Evolutionary conservation across 148 eudicot species (phyloP), one percentile per base, ranked within the genome.

Genomic region (Chenopodium quinoa): DNA sequence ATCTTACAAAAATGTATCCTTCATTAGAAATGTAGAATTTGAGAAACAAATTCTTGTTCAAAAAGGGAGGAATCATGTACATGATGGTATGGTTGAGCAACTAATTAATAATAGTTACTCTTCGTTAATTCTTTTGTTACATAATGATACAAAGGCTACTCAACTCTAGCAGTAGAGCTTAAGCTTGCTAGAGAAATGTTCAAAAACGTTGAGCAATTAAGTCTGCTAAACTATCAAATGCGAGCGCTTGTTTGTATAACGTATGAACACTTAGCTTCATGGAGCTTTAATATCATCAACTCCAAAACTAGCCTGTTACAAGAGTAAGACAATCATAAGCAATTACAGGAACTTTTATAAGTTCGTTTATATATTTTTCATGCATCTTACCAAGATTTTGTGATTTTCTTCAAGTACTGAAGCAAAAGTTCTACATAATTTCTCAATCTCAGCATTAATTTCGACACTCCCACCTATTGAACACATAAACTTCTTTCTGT

Each of bases 401-500:
- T 94, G 97, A 87, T 91, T 94, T 84, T 92, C 97, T 83, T 90
- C 90, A 54, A 94, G 94, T 19, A 91, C 71, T 0, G 98, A 92
- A 27, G 92, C 83, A 86, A 94, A 94, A 37, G 79, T 79, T 11
- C 85, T 80, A 85, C 96, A 92, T 52, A 94, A 86, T 11, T 86
- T 94, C 74, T 91, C 90, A 46, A 94, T 91, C 60, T 92, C 98
- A 82, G 73, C 74, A 69, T 83, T 84, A n/a, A 85, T 60, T 71
- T 92, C 92, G 50, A 89, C 90, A 60, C 73, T 81, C 48, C 90
- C 90, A 23, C 87, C 83, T 62, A 92, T 46, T 11, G 91, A 90
- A 40, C 87, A 89, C 88, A 94, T 82, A 82, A 94, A 94, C 68
- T 94, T 92, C 85, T 91, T 88, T 89, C 92, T 94, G 34, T 92